Percentiles rank a stretch among this genome's conserved stretches.
These are phyloP conservation scores for Nannochloris sp. DNA, from an alignment of 139 green algal species.

Conservation along the genomic window DNA sequence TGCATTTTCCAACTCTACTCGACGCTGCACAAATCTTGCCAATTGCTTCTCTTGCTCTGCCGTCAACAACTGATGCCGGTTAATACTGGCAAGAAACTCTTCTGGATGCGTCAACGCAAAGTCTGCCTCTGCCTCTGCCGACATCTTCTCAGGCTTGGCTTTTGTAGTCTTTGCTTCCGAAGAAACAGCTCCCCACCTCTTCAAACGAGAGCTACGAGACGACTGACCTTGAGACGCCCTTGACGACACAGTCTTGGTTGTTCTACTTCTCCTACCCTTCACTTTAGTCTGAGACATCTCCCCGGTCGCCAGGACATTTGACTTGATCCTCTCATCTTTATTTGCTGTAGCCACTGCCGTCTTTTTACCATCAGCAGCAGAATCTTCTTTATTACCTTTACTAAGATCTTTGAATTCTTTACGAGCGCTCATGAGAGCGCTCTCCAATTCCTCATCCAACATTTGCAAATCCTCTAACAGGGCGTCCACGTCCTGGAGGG, in stretches of 20 bases:
- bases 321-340: too few relatives aligned
- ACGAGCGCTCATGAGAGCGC: not conserved
- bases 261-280: too few relatives aligned
- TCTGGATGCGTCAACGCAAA: too few relatives aligned
- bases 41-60: slow-evolving; percentile 68
- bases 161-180: not conserved
- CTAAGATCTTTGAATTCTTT: slow-evolving; percentile 4
- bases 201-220: not conserved
- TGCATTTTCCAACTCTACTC: slow-evolving; percentile 49
- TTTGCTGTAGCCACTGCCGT: too few relatives aligned
- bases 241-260: too few relatives aligned
- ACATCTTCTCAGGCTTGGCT: too few relatives aligned
- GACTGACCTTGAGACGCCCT: not conserved
- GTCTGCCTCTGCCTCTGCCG: too few relatives aligned
- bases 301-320: too few relatives aligned
- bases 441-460: slow-evolving; percentile 11
- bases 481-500: slow-evolving; percentile 8
- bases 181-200: not conserved
- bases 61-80: slow-evolving; percentile 35
- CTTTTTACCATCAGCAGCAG: too few relatives aligned
- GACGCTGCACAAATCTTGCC: slow-evolving; percentile 56
- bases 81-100: slow-evolving; percentile 8
- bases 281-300: too few relatives aligned
- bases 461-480: slow-evolving; percentile 7
- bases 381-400: not conserved